Evolutionary conservation across 495 filamentous ascomycete species (phyloP), one percentile per base, ranked within the genome.

Genomic region (Acidomyces sp.): DNA sequence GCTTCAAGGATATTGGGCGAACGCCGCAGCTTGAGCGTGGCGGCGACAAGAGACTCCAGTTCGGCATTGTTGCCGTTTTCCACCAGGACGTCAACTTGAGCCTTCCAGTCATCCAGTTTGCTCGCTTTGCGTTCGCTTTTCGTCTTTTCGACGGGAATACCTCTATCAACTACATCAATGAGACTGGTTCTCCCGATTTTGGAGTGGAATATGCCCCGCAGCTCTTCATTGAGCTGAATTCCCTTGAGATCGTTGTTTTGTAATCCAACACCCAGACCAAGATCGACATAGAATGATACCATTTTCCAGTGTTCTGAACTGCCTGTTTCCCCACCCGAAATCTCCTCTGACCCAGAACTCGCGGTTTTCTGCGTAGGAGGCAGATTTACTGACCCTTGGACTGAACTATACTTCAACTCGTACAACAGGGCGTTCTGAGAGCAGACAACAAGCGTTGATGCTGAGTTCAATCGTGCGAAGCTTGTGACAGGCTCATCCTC

Each of bases 41-140:
- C n/a, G 0, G 56, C 58, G 29, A 80, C 51, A 3, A 70, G 39
- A 10, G 57, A 51, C 42, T 83, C 78, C 42, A 80, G 78, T 1
- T 53, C 62, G 5, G 34, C 49, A 3, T 68, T 41, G 17, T 79
- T 60, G 3, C 64, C 57, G 3, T 61, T 42, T 2, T 52, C 49
- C 0, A 69, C 55, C 20, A 64, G 60, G 29, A 61, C 48, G 42
- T 78, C 67, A 6, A 76, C 63, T 9, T 46, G 46, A 2, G 33
- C 11, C 7, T 41, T 41, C 41, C 36, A 47, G 11, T 35, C 39
- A 40, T 37, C 30, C 30, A 23, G 43, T 26, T 34, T 41, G 31
- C 25, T 17, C n/a, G 13, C 19, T 13, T 22, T 19, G 18, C 31
- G 35, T 10, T 16, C 39, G 10, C 28, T 20, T 10, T 31, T 39